These are phyloP conservation scores for Babesia gibsoni DNA, from an alignment of 169 alveolate species.

Conservation along the genomic window DNA sequence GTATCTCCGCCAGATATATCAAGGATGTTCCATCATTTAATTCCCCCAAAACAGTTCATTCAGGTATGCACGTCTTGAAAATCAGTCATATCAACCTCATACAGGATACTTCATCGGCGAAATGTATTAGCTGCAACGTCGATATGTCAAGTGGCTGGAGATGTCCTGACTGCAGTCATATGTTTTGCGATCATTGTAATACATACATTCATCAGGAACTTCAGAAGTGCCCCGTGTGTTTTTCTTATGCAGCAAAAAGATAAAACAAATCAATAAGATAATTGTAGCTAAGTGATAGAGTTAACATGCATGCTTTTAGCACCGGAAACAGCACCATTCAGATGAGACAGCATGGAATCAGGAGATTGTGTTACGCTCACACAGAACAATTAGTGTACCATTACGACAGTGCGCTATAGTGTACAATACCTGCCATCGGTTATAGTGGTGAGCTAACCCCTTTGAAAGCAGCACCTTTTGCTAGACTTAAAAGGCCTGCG, in stretches of 20 bases:
- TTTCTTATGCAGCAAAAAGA: slow-evolving; percentile 2
- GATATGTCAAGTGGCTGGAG: slow-evolving; percentile 31
- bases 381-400: no score
- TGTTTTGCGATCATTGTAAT: slow-evolving; percentile 66
- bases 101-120: slow-evolving; percentile 8
- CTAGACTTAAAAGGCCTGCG: no score
- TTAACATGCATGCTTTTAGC: no score
- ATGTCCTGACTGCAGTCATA: slow-evolving; percentile 63
- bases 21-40: slow-evolving; percentile 58
- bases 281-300: no score
- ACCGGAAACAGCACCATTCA: no score
- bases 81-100: not conserved
- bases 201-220: slow-evolving; percentile 68
- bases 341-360: no score
- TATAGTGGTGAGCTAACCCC: no score
- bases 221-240: slow-evolving; percentile 76
- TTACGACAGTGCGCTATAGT: no score
- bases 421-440: no score
- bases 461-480: no score
- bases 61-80: not conserved
- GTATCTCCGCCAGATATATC: slow-evolving; percentile 66
- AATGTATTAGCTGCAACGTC: slow-evolving; percentile 64
- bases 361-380: no score
- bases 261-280: no score
- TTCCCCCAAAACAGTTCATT: slow-evolving; percentile 41